Evolutionary conservation across 805 yeast species (phyloP).

Genomic region (Dipodascus albidus): DNA sequence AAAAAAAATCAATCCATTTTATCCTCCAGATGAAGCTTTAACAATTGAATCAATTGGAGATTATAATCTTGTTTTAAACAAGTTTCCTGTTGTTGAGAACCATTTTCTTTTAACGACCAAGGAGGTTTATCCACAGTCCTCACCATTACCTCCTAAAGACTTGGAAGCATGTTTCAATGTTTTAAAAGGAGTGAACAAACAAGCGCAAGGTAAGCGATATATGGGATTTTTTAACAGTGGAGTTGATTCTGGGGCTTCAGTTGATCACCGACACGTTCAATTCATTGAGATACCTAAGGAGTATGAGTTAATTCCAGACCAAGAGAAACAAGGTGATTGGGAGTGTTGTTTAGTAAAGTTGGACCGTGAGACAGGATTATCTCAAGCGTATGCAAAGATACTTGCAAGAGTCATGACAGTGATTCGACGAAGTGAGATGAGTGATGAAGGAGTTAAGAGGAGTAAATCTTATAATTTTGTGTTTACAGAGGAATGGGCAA

Average conservation of each 20-base stretch:
- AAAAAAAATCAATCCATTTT: conserved; percentile 44
- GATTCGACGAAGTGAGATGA: conserved; percentile 27
- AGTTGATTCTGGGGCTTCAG: conserved; percentile 83
- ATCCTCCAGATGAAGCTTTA: conserved; percentile 64
- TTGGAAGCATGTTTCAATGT: conserved; percentile 46
- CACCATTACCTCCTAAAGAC: conserved; percentile 65
- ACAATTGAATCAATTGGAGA: conserved; percentile 44
- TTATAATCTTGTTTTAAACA: conserved; percentile 65
- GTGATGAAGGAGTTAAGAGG: conserved; percentile 27
- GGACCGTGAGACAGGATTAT: conserved; percentile 72
- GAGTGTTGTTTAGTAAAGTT: conserved; percentile 32
- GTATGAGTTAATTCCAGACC: conserved; percentile 48
- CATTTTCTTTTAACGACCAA: conserved; percentile 76
- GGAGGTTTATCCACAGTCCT: conserved; percentile 56
- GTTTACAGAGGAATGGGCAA: conserved; percentile 73
- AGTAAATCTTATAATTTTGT: conserved; percentile 59
- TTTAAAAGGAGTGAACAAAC: conserved; percentile 36
- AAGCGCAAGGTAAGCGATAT: conserved; percentile 34
- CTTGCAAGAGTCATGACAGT: conserved; percentile 62
- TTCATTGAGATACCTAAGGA: conserved; percentile 56
- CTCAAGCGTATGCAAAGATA: conserved; percentile 64
- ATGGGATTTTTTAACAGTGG: conserved; percentile 88
- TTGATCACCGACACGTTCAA: conserved; percentile 87
- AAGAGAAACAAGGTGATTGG: conserved; percentile 40
- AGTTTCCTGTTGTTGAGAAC: conserved; percentile 71